These are phyloP conservation scores for Penicillium paneum DNA, from an alignment of 2,329 filamentous ascomycete species.

Conservation along the genomic window DNA sequence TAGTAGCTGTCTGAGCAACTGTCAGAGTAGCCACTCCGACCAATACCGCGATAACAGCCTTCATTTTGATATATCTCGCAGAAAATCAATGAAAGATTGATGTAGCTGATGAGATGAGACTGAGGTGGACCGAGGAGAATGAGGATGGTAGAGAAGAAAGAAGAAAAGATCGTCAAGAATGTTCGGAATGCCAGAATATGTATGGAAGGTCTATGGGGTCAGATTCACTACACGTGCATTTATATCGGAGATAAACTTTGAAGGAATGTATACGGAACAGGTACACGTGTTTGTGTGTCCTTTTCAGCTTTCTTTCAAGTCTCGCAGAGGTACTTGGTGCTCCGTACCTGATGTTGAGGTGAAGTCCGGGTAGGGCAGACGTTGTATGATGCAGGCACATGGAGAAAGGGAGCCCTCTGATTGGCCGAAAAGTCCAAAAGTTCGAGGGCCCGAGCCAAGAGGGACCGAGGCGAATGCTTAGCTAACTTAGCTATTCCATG, in stretches of 20 bases:
- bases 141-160: neutral
- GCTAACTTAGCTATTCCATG: neutral
- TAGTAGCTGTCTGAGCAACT: constrained; percentile 26
- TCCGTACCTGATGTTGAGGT: neutral
- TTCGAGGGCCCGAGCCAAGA: neutral
- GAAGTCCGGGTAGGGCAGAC: neutral
- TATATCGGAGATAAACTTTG: neutral
- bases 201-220: neutral
- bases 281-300: neutral
- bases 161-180: neutral
- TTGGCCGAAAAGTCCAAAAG: neutral
- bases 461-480: neutral
- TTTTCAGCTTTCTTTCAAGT: neutral
- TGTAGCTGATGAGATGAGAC: neutral
- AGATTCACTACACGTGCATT: neutral
- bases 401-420: neutral
- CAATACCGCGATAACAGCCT: constrained; percentile 34
- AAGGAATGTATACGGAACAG: neutral
- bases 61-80: constrained; percentile 37
- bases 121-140: neutral
- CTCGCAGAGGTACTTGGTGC: neutral
- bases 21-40: constrained; percentile 24
- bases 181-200: neutral
- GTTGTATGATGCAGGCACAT: neutral
- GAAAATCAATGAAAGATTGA: neutral